These are phyloP conservation scores for Chamaenerion angustifolium DNA, from an alignment of 345 rosid species.

Conservation along the genomic window DNA sequence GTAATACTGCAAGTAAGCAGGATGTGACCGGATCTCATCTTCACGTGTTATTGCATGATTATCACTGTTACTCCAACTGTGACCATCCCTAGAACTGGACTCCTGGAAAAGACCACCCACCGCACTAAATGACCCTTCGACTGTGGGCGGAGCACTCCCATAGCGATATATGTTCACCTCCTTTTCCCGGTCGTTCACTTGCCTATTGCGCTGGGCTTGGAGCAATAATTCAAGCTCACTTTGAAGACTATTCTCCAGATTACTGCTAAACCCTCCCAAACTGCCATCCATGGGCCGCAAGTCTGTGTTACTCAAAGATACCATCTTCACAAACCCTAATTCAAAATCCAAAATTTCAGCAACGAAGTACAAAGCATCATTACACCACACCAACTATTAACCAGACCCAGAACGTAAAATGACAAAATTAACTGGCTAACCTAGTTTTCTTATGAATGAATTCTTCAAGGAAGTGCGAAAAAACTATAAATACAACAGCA, in stretches of 20 bases:
- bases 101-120: constrained; percentile 51
- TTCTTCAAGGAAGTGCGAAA: too few species aligned
- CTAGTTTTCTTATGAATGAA: too few species aligned
- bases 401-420: too few species aligned
- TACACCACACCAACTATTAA: too few species aligned
- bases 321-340: constrained; percentile 26
- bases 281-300: constrained; percentile 34
- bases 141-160: constrained; percentile 95
- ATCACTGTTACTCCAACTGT: constrained; percentile 10
- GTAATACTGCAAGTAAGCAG: constrained; percentile 65
- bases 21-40: constrained; percentile 74
- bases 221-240: constrained; percentile 58
- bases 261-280: constrained; percentile 31
- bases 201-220: constrained; percentile 37
- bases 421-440: too few species aligned
- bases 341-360: background rate
- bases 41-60: constrained; percentile 35
- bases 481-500: too few species aligned
- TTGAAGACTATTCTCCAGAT: constrained; percentile 44
- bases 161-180: constrained; percentile 41
- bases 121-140: constrained; percentile 72
- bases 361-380: too few species aligned
- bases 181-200: constrained; percentile 25
- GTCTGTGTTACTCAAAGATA: constrained; percentile 41
- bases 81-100: constrained; percentile 23